phyloP scores from a whole-genome alignment of 805 yeast species.

The Babjeviella inositovora region DNA sequence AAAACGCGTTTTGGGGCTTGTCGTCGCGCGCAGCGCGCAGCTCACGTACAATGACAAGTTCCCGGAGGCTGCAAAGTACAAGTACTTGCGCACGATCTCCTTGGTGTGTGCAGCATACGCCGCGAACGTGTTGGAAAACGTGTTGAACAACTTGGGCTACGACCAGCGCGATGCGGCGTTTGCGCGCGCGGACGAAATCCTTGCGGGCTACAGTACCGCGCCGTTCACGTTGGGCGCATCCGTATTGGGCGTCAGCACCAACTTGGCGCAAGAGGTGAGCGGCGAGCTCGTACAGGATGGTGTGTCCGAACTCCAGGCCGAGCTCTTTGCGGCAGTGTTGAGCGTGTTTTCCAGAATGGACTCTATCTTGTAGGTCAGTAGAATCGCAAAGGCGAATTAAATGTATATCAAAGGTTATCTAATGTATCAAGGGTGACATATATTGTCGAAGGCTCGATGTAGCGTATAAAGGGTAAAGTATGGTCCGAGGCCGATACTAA shows the following conservation, averaged over 20 bases:
- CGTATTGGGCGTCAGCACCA: slow-evolving; percentile 55
- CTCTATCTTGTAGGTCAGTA: slow-evolving; percentile 54
- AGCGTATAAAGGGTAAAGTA: no score
- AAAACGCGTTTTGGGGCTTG: slow-evolving; percentile 50
- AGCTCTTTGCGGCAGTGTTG: slow-evolving; percentile 84
- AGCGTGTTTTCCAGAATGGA: slow-evolving; percentile 89
- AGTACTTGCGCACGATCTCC: slow-evolving; percentile 62
- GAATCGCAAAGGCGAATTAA: no score
- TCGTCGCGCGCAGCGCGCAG: slow-evolving; percentile 49
- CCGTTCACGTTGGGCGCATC: slow-evolving; percentile 51
- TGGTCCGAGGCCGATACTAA: no score
- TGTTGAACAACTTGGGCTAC: slow-evolving; percentile 56
- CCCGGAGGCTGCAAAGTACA: slow-evolving; percentile 51
- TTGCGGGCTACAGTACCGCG: slow-evolving; percentile 67
- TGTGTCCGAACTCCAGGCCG: slow-evolving; percentile 52
- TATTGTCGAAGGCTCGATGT: no score
- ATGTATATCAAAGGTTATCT: no score
- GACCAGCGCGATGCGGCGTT: slow-evolving; percentile 88
- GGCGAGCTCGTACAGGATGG: slow-evolving; percentile 33
- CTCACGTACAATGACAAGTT: slow-evolving; percentile 38
- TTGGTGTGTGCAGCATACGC: slow-evolving; percentile 86
- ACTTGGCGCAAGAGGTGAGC: slow-evolving; percentile 33
- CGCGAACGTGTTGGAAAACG: slow-evolving; percentile 91
- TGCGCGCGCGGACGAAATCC: slow-evolving; percentile 83
- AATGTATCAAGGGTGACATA: no score